Conservation (phyloP, 768 basidiomycete genomes). For the Suillus paluster region DNA sequence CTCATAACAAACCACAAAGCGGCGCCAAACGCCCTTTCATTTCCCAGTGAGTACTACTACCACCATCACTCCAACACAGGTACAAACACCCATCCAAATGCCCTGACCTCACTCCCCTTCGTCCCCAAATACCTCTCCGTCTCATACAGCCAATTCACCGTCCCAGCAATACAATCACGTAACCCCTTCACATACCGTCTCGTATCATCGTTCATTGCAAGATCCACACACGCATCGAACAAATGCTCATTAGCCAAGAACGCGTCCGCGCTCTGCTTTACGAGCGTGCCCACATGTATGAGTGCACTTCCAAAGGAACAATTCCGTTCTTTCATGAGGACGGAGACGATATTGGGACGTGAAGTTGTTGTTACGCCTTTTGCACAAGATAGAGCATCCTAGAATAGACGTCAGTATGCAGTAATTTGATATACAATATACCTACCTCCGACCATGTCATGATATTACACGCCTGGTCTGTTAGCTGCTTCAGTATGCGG, state of each 20-base stretch:
- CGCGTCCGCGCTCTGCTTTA: constrained; percentile 34
- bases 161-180: constrained; percentile 59
- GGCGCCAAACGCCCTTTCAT: too few species aligned
- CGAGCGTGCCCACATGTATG: constrained; percentile 22
- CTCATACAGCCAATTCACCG: constrained; percentile 69
- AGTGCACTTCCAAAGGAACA: constrained; percentile 55
- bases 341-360: constrained; percentile 51
- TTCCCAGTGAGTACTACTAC: too few species aligned
- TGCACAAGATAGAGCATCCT: constrained; percentile 64
- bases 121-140: constrained; percentile 63
- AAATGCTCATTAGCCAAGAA: constrained; percentile 29
- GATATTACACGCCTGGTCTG: constrained; percentile 50
- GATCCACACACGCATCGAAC: constrained; percentile 19
- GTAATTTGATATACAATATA: not conserved
- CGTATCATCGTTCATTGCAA: constrained; percentile 28
- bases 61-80: constrained; percentile 17
- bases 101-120: constrained; percentile 58
- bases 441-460: constrained; percentile 58
- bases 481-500: constrained; percentile 38
- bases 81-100: constrained; percentile 68
- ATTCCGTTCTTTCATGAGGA: constrained; percentile 49
- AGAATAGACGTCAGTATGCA: constrained; percentile 4
- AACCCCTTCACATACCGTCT: constrained; percentile 51
- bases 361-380: constrained; percentile 46
- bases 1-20: too few species aligned